Conservation (phyloP, 1,284 basidiomycete species). For the Austropuccinia psidii region DNA sequence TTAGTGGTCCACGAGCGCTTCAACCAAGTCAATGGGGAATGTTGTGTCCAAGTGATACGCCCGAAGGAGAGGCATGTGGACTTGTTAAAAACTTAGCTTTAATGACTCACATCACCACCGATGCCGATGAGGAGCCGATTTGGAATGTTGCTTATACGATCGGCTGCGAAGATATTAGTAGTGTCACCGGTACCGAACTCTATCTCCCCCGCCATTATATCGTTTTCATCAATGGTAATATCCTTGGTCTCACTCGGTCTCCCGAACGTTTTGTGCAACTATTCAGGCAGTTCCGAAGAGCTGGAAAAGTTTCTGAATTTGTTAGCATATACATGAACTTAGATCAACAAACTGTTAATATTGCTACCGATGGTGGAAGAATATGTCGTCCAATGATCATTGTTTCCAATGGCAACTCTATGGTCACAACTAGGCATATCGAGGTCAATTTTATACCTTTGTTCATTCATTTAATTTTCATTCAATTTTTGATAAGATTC, state of each 20-base stretch:
- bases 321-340: slow-evolving; percentile 95
- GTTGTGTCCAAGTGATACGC: slow-evolving; percentile 95
- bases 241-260: slow-evolving; percentile 83
- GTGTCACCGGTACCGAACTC: slow-evolving; percentile 90
- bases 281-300: slow-evolving; percentile 85
- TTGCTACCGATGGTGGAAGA: slow-evolving; percentile 93
- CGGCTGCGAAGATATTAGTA: slow-evolving; percentile 74
- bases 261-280: slow-evolving; percentile 78
- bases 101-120: slow-evolving; percentile 99
- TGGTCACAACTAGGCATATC: slow-evolving; percentile 75
- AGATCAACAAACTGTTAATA: slow-evolving; percentile 90
- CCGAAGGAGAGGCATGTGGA: slow-evolving; percentile 98
- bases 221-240: slow-evolving; percentile 93
- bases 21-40: slow-evolving; percentile 99
- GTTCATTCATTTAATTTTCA: slow-evolving; percentile 36
- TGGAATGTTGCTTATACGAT: slow-evolving; percentile 83
- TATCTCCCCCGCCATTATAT: slow-evolving; percentile 85
- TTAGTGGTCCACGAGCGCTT: slow-evolving; percentile 91
- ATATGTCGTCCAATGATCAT: slow-evolving; percentile 99
- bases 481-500: neutral
- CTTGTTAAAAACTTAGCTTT: slow-evolving; percentile 97
- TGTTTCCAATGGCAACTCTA: slow-evolving; percentile 72
- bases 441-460: slow-evolving; percentile 56
- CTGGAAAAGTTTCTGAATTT: slow-evolving; percentile 88
- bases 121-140: slow-evolving; percentile 93